These are phyloP conservation scores for Cnidoscolus chayamansa DNA, from an alignment of 441 rosid species.

Conservation along the genomic window DNA sequence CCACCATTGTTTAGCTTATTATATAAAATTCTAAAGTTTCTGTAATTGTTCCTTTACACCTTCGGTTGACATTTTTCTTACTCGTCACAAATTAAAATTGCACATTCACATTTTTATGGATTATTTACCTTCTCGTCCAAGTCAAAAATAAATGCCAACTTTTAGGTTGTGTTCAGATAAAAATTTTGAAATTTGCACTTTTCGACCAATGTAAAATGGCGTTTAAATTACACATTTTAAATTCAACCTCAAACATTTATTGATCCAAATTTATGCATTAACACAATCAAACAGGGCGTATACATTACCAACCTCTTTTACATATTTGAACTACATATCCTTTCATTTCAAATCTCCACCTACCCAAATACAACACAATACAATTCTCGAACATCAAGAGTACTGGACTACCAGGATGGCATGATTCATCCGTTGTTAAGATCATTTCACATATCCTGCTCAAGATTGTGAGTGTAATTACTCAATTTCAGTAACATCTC, in stretches of 20 bases:
- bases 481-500: constrained; percentile 1
- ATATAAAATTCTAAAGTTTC: background rate
- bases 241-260: background rate
- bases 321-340: background rate
- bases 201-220: background rate
- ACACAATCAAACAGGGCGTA: background rate
- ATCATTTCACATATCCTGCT: background rate
- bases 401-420: background rate
- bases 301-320: background rate
- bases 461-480: background rate
- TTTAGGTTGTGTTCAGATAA: background rate
- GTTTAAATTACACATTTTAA: background rate
- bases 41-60: background rate
- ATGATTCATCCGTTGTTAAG: background rate
- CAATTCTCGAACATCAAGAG: background rate
- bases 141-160: background rate
- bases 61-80: background rate
- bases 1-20: background rate
- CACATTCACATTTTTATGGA: background rate
- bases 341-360: background rate
- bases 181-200: background rate
- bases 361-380: background rate
- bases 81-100: background rate
- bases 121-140: background rate
- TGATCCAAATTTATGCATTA: background rate